phyloP scores from a whole-genome alignment of 345 rosid genomes.

The Mallotus nudiflorus region DNA sequence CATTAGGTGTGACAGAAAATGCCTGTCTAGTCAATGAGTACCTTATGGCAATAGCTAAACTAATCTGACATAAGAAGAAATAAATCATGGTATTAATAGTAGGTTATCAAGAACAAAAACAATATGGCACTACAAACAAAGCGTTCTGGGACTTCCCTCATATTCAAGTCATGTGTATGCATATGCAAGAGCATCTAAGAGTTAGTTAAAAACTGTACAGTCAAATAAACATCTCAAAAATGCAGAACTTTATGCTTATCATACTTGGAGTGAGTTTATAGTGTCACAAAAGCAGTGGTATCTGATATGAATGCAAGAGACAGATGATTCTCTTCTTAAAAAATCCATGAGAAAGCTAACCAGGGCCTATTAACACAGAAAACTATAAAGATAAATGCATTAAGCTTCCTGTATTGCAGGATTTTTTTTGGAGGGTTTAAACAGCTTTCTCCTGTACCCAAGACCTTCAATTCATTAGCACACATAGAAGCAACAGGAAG shows the following conservation, averaged over 20 bases:
- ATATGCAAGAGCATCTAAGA: background rate
- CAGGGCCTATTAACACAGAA: background rate
- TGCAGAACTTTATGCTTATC: background rate
- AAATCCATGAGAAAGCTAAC: background rate
- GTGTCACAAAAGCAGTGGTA: background rate
- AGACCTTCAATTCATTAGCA: background rate
- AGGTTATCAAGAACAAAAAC: background rate
- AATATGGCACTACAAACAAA: background rate
- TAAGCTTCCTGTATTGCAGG: background rate
- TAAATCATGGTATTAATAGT: background rate
- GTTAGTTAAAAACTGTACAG: background rate
- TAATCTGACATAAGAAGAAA: constrained; percentile 46
- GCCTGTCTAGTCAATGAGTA: constrained; percentile 85
- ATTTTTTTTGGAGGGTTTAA: background rate
- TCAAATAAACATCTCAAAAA: background rate
- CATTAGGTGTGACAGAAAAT: constrained; percentile 64
- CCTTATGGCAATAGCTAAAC: constrained; percentile 77
- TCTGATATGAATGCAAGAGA: no score
- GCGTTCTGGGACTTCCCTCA: background rate
- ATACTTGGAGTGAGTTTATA: no score
- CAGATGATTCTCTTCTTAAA: background rate
- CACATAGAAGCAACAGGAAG: background rate
- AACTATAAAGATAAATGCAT: background rate
- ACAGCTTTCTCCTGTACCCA: background rate
- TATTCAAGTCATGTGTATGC: no score